Percentiles rank a stretch among this genome's conserved stretches.
Evolutionary conservation across 192 early-diverging fungal genomes (phyloP).

Genomic region (Podila epicladia): DNA sequence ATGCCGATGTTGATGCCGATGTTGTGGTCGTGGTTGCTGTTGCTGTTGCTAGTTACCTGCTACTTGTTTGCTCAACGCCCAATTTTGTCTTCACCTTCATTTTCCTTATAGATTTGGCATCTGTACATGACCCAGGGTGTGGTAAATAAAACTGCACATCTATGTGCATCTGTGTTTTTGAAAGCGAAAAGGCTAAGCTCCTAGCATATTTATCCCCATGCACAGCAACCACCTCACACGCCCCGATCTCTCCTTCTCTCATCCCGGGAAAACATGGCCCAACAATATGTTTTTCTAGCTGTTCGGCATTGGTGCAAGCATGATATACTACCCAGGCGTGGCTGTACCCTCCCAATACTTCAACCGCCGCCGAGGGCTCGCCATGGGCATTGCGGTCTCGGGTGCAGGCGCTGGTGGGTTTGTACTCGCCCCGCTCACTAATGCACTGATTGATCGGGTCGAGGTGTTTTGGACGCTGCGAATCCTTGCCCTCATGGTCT

Average conservation of each 20-base stretch:
- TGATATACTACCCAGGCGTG: slow-evolving; percentile 67
- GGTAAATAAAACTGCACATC: slow-evolving; percentile 58
- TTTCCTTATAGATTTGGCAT: slow-evolving; percentile 58
- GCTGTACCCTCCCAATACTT: slow-evolving; percentile 73
- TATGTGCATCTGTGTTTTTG: slow-evolving; percentile 53
- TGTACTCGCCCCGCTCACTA: slow-evolving; percentile 62
- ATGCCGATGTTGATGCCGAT: too few species aligned
- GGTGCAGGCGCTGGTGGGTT: slow-evolving; percentile 76
- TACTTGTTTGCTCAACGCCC: slow-evolving; percentile 3
- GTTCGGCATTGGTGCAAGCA: slow-evolving; percentile 67
- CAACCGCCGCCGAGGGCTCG: slow-evolving; percentile 63
- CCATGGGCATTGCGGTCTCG: slow-evolving; percentile 72
- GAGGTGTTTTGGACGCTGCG: slow-evolving; percentile 53
- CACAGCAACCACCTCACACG: too few species aligned
- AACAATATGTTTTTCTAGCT: slow-evolving; percentile 12
- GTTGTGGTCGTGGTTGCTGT: too few species aligned
- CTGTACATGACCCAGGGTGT: slow-evolving; percentile 79
- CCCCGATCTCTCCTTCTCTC: too few species aligned
- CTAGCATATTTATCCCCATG: too few species aligned
- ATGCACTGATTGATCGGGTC: slow-evolving; percentile 36
- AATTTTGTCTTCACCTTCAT: not conserved
- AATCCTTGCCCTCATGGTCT: slow-evolving; percentile 41
- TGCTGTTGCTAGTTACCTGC: too few species aligned
- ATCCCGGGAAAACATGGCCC: too few species aligned
- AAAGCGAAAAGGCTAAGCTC: too few species aligned